These are phyloP conservation scores for Phanerochaete sordida DNA, from an alignment of 768 basidiomycete genomes.

Conservation along the genomic window DNA sequence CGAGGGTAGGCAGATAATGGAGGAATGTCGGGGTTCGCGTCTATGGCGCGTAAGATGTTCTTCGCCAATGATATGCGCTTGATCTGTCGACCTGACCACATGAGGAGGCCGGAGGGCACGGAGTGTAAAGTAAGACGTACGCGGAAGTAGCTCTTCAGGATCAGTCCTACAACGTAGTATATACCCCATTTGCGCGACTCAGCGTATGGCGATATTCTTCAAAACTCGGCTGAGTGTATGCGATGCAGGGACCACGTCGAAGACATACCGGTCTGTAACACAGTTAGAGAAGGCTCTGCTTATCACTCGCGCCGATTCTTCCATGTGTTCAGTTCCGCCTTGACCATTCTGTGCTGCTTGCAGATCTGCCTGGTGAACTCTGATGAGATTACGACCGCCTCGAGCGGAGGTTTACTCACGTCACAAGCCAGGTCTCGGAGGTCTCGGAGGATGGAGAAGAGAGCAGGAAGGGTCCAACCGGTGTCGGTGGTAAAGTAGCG, in stretches of 20 bases:
- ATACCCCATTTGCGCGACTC: constrained; percentile 87
- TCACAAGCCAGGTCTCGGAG: constrained; percentile 83
- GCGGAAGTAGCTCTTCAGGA: constrained; percentile 93
- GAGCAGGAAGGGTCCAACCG: constrained; percentile 81
- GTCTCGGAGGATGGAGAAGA: constrained; percentile 81
- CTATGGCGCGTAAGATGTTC: constrained; percentile 86
- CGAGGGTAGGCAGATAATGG: constrained; percentile 71
- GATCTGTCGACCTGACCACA: constrained; percentile 47
- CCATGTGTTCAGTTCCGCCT: constrained; percentile 49
- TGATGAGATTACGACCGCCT: not conserved
- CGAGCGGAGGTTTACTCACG: constrained; percentile 36
- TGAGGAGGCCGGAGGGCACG: constrained; percentile 2
- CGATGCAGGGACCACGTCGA: not conserved
- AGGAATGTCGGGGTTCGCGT: constrained; percentile 84
- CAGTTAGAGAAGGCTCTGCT: constrained; percentile 89
- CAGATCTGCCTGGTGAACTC: constrained; percentile 48
- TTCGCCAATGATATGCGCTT: constrained; percentile 89
- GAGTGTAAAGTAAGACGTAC: constrained; percentile 46
- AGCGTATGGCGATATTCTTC: constrained; percentile 61
- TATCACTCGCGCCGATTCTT: constrained; percentile 82
- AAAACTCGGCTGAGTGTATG: not conserved
- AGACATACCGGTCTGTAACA: constrained; percentile 70
- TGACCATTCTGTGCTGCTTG: constrained; percentile 36
- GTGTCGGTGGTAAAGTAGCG: constrained; percentile 77
- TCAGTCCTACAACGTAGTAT: constrained; percentile 87